A percentile compares a stretch with the other conserved stretches of the same genome.
Evolutionary conservation across 2,329 filamentous ascomycete species (phyloP).

Genomic region (Microdochium bolleyi): DNA sequence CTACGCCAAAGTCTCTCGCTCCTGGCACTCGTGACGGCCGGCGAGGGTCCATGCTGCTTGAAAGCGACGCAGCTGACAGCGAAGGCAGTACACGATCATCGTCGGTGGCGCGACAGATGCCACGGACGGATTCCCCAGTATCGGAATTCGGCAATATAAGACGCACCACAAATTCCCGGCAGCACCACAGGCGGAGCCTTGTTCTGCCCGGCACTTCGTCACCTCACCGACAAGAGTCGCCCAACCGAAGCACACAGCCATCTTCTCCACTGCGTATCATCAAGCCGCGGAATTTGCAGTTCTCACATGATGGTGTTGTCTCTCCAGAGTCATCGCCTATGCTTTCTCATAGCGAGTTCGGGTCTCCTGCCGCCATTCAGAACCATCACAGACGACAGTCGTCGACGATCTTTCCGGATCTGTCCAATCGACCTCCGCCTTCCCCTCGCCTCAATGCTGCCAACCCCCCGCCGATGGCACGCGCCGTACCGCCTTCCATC

Average conservation of each 20-base stretch:
- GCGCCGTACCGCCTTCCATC: slow-evolving; percentile 88
- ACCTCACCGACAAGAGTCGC: slow-evolving; percentile 80
- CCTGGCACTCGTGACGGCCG: slow-evolving; percentile 58
- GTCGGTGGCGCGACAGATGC: slow-evolving; percentile 55
- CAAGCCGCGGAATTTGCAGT: slow-evolving; percentile 63
- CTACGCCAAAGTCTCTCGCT: slow-evolving; percentile 73
- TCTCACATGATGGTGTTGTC: slow-evolving; percentile 55
- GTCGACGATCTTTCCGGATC: slow-evolving; percentile 73
- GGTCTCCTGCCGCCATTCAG: slow-evolving; percentile 59
- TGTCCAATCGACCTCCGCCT: slow-evolving; percentile 58
- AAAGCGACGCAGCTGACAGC: slow-evolving; percentile 78
- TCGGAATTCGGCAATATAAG: slow-evolving; percentile 75
- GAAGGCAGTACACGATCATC: slow-evolving; percentile 86
- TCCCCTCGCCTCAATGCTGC: slow-evolving; percentile 77
- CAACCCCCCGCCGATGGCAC: slow-evolving; percentile 71
- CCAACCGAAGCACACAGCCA: slow-evolving; percentile 65
- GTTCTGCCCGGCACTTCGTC: slow-evolving; percentile 73
- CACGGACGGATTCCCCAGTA: slow-evolving; percentile 80
- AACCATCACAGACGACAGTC: slow-evolving; percentile 82
- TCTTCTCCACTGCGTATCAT: slow-evolving; percentile 80
- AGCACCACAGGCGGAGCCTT: slow-evolving; percentile 80
- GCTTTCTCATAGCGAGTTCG: slow-evolving; percentile 73
- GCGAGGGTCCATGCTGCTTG: slow-evolving; percentile 69
- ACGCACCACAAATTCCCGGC: slow-evolving; percentile 68
- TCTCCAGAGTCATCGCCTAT: slow-evolving; percentile 90